Evolutionary conservation across 805 yeast species (phyloP).

Genomic region (Saccharomyces jurei): DNA sequence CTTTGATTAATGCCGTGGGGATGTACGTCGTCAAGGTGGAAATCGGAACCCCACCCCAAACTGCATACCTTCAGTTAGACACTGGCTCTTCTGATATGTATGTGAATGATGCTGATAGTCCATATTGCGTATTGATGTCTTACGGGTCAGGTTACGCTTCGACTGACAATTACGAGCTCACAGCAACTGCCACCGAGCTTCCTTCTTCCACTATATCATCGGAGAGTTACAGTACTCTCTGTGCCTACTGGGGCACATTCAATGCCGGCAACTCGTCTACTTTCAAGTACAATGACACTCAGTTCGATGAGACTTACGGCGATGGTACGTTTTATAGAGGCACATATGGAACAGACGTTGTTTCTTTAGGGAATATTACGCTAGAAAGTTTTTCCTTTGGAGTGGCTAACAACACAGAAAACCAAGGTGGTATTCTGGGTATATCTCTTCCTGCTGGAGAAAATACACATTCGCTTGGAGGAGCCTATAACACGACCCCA

Average conservation of each 20-base stretch:
- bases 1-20: neutral
- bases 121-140: too few species aligned
- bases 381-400: conserved; percentile 58
- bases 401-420: conserved; percentile 55
- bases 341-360: conserved; percentile 43
- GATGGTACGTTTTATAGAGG: conserved; percentile 40
- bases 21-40: conserved; percentile 20
- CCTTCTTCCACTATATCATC: conserved; percentile 2
- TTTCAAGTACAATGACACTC: conserved; percentile 20
- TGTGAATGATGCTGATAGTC: too few species aligned
- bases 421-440: conserved; percentile 57
- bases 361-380: conserved; percentile 43
- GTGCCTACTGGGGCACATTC: conserved; percentile 13
- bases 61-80: conserved; percentile 36
- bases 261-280: conserved; percentile 11
- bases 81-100: conserved; percentile 33
- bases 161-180: neutral
- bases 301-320: conserved; percentile 41
- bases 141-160: neutral
- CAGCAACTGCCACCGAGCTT: conserved; percentile 3
- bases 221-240: conserved; percentile 15
- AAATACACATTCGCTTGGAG: conserved; percentile 25
- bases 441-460: conserved; percentile 61
- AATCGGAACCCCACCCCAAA: conserved; percentile 39
- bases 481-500: conserved; percentile 13